These are phyloP conservation scores for Lactarius evosmus DNA, from an alignment of 768 basidiomycete species.

Conservation along the genomic window DNA sequence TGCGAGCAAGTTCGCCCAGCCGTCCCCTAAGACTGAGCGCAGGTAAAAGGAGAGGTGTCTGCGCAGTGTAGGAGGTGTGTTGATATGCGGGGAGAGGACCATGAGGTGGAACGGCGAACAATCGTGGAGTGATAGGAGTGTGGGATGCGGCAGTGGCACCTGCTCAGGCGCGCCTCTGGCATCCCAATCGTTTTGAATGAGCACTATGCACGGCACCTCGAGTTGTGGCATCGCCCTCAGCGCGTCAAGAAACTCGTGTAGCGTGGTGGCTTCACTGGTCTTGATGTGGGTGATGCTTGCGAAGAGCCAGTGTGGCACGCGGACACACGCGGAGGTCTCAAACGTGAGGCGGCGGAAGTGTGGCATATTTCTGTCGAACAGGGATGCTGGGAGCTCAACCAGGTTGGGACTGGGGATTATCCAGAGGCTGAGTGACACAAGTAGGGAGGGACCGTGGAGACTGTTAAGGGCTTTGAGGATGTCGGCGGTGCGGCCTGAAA, in stretches of 20 bases:
- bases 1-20: neutral
- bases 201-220: slow-evolving; percentile 10
- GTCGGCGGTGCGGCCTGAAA: slow-evolving; percentile 7
- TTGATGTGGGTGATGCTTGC: slow-evolving; percentile 9
- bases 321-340: neutral
- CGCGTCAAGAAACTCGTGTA: neutral
- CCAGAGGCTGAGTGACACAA: slow-evolving; percentile 1
- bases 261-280: slow-evolving; percentile 6
- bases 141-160: slow-evolving; percentile 7
- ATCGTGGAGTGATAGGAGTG: slow-evolving; percentile 8
- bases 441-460: slow-evolving; percentile 13
- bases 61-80: slow-evolving; percentile 14
- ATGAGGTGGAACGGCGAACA: slow-evolving; percentile 8
- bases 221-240: slow-evolving; percentile 15
- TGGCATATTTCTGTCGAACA: slow-evolving; percentile 12
- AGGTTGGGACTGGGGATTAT: slow-evolving; percentile 3
- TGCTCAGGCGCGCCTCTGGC: neutral
- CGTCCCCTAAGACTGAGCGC: slow-evolving; percentile 10
- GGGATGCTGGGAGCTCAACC: slow-evolving; percentile 4
- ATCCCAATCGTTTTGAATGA: neutral
- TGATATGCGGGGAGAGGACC: slow-evolving; percentile 7
- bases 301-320: slow-evolving; percentile 15
- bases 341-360: slow-evolving; percentile 14
- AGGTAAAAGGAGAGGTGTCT: slow-evolving; percentile 14
- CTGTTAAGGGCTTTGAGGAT: slow-evolving; percentile 10